Evolutionary conservation across 495 filamentous ascomycete species (phyloP).

Genomic region (Daldinia concentrica): DNA sequence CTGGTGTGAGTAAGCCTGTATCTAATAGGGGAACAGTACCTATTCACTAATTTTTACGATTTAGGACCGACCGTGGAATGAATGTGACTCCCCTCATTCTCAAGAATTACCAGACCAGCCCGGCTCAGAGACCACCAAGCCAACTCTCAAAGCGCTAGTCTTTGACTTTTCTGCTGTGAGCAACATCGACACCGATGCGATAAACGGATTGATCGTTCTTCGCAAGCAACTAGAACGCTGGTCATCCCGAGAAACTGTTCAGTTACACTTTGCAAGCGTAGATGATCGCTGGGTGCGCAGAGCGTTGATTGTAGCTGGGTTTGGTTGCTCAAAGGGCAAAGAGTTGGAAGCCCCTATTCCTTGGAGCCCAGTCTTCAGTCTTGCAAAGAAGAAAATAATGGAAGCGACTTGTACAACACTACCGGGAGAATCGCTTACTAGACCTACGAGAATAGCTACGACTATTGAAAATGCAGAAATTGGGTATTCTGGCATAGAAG

Average conservation of each 20-base stretch:
- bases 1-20: background rate
- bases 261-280: conserved; percentile 14
- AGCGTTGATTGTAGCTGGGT: conserved; percentile 2
- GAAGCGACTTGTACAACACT: background rate
- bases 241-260: background rate
- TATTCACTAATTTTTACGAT: background rate
- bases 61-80: conserved; percentile 15
- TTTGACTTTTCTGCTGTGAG: conserved; percentile 15
- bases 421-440: background rate
- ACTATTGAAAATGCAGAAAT: background rate
- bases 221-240: conserved; percentile 10
- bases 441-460: background rate
- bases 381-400: background rate
- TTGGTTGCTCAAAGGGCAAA: background rate
- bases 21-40: background rate
- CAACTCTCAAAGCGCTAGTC: conserved; percentile 7
- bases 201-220: conserved; percentile 4
- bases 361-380: conserved; percentile 5
- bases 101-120: background rate
- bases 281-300: conserved; percentile 13
- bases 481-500: background rate
- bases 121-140: background rate
- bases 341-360: background rate
- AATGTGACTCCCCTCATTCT: background rate
- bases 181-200: conserved; percentile 1